A percentile compares a stretch with the other conserved stretches of the same genome.
Conservation (phyloP, 2,329 filamentous ascomycete species). For the Alternaria atra region DNA sequence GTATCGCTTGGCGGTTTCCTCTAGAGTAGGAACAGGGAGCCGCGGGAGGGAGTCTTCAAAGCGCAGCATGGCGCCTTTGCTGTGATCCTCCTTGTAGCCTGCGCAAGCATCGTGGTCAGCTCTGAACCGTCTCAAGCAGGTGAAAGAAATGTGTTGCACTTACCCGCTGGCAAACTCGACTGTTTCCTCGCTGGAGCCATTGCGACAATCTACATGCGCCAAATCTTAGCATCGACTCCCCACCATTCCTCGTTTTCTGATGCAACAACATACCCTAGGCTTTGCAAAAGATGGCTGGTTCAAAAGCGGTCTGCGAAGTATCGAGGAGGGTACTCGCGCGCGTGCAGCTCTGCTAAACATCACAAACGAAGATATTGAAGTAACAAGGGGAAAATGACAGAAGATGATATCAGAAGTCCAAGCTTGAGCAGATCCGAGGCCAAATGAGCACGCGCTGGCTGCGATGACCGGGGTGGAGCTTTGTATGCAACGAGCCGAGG, state of each 20-base stretch:
- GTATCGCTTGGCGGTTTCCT: conserved; percentile 83
- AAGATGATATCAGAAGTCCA: conserved; percentile 24
- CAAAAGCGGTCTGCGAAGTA: conserved; percentile 46
- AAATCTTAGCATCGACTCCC: conserved; percentile 17
- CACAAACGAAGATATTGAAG: conserved; percentile 28
- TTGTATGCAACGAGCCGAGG: conserved; percentile 20
- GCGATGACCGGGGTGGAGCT: conserved; percentile 25
- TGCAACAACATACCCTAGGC: conserved; percentile 41
- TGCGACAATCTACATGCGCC: conserved; percentile 38
- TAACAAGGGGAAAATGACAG: conserved; percentile 14
- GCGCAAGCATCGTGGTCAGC: conserved; percentile 11
- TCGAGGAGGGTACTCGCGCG: conserved; percentile 50
- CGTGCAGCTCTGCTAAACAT: conserved; percentile 54
- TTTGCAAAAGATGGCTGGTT: conserved; percentile 31
- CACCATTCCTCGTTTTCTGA: background rate
- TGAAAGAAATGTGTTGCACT: conserved; percentile 28
- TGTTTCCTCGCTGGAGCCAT: conserved; percentile 53
- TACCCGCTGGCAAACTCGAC: conserved; percentile 58
- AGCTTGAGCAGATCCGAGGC: conserved; percentile 33
- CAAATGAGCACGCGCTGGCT: conserved; percentile 32
- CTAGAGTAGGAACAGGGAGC: conserved; percentile 80
- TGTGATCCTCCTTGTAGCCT: conserved; percentile 83
- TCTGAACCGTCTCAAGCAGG: conserved; percentile 19
- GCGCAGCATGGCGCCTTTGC: conserved; percentile 81
- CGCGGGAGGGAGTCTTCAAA: conserved; percentile 86